Percentiles rank a stretch among this genome's conserved stretches.
Evolutionary conservation across 2,329 filamentous ascomycete genomes (phyloP).

Genomic region (Alternaria sp.): DNA sequence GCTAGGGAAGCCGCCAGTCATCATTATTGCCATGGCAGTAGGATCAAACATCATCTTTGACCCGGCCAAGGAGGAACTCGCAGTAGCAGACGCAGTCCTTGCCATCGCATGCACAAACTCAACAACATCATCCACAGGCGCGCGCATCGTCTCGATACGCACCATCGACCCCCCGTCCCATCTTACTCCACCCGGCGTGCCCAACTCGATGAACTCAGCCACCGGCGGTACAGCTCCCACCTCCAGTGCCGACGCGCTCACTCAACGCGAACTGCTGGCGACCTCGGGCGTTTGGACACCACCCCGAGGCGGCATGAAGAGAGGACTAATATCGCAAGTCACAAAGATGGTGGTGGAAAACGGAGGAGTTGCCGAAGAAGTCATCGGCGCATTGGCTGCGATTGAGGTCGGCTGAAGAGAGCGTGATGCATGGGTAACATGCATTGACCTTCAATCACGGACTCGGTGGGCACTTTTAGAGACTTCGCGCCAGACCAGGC

Average conservation of each 20-base stretch:
- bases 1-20: slow-evolving; percentile 76
- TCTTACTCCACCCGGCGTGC: slow-evolving; percentile 58
- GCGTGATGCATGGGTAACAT: background rate
- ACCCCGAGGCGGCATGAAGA: slow-evolving; percentile 82
- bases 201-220: slow-evolving; percentile 57
- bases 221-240: slow-evolving; percentile 52
- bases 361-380: slow-evolving; percentile 84
- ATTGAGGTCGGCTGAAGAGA: slow-evolving; percentile 63
- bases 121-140: slow-evolving; percentile 27
- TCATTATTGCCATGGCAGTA: slow-evolving; percentile 86
- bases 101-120: slow-evolving; percentile 76
- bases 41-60: slow-evolving; percentile 93
- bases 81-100: slow-evolving; percentile 87
- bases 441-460: slow-evolving; percentile 1
- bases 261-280: slow-evolving; percentile 65
- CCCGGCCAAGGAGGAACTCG: slow-evolving; percentile 87
- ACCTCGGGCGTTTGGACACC: slow-evolving; percentile 81
- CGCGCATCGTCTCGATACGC: slow-evolving; percentile 55
- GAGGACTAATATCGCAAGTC: slow-evolving; percentile 75
- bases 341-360: slow-evolving; percentile 78
- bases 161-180: slow-evolving; percentile 61
- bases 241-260: slow-evolving; percentile 52
- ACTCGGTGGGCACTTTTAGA: slow-evolving; percentile 1
- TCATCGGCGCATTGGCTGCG: slow-evolving; percentile 79
- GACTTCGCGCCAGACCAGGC: background rate